Conservation (phyloP, 495 filamentous ascomycete genomes). For the Hypoxylon intermedium region DNA sequence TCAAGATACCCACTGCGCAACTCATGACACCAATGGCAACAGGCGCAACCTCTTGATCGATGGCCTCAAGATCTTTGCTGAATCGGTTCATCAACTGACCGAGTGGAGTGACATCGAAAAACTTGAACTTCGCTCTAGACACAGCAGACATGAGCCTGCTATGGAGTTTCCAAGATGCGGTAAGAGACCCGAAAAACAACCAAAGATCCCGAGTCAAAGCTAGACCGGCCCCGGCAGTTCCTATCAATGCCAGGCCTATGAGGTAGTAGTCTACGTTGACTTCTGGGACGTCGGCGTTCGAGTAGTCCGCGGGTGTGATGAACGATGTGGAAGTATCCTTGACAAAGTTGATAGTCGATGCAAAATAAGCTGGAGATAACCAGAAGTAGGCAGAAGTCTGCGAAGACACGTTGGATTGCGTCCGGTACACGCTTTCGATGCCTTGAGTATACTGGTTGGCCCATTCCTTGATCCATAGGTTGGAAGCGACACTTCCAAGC, state of each 20-base stretch:
- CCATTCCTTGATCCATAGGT: constrained; percentile 95
- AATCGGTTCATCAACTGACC: constrained; percentile 99
- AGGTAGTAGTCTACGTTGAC: constrained; percentile 88
- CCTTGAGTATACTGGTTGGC: constrained; percentile 59
- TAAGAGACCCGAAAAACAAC: constrained; percentile 90
- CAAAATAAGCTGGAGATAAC: constrained; percentile 44
- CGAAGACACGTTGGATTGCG: constrained; percentile 47
- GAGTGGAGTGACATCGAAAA: constrained; percentile 96
- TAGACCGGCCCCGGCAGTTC: constrained; percentile 71
- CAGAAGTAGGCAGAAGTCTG: constrained; percentile 36
- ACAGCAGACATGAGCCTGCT: constrained; percentile 77
- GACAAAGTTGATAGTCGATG: constrained; percentile 43
- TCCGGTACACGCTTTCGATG: constrained; percentile 36
- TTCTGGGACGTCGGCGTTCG: constrained; percentile 51
- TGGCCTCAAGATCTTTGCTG: constrained; percentile 92
- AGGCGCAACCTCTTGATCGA: constrained; percentile 95
- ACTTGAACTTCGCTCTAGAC: constrained; percentile 89
- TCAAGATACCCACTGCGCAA: constrained; percentile 70
- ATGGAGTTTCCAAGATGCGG: constrained; percentile 87
- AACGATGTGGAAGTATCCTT: constrained; percentile 35
- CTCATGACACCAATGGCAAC: constrained; percentile 73
- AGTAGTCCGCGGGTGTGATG: constrained; percentile 32
- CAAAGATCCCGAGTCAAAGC: constrained; percentile 82
- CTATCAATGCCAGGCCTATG: constrained; percentile 79
- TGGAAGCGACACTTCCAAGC: constrained; percentile 80